Evolutionary conservation across 495 filamentous ascomycete species (phyloP), one percentile per base, ranked within the genome.

Genomic region (Daldinia concentrica): DNA sequence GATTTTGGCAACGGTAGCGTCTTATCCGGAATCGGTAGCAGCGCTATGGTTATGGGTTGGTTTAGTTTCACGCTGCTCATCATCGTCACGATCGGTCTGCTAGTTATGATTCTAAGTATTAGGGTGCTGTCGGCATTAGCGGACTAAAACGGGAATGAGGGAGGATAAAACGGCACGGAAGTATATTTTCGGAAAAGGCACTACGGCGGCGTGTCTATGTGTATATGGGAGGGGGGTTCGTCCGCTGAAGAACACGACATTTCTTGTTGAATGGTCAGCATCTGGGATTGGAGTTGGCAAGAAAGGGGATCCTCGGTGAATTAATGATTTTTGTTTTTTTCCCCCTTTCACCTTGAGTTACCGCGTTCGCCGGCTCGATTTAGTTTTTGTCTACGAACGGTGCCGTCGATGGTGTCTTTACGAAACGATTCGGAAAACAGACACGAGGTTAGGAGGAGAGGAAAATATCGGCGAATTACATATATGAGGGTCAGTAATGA

Each of bases 41-140:
- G 90, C 3, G 95, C 95, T 9, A 98, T 98, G 93, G 91, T 98
- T 30, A 85, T 98, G 73, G 95, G 95, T 27, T 98, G 95, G 95
- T 98, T 98, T 79, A 92, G 93, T 14, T 98, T 98, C 75, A 92
- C 91, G 34, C 76, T 98, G 64, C 84, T 98, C 68, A 95, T 98
- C 61, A 89, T 98, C 36, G 93, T 97, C 30, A 97, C 95, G 17
- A 96, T 98, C 76, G 95, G 95, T 26, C 79, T 98, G 78, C 83
- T 98, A 39, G 91, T 98, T 70, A 98, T 98, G 95, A 96, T 97
- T 68, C 81, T 97, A 77, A 97, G 93, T 81, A 93, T 97, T 72
- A 85, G 87, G 34, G 82, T 96, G 30, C 79, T 95, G 37, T 71
- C 78, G 27, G 74, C 74, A 79, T 86, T 85, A 66, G 81, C 82